Percentiles rank a stretch among this genome's conserved stretches.
Conservation (phyloP, 768 basidiomycete species). For the Strobilomyces dryophilus region DNA sequence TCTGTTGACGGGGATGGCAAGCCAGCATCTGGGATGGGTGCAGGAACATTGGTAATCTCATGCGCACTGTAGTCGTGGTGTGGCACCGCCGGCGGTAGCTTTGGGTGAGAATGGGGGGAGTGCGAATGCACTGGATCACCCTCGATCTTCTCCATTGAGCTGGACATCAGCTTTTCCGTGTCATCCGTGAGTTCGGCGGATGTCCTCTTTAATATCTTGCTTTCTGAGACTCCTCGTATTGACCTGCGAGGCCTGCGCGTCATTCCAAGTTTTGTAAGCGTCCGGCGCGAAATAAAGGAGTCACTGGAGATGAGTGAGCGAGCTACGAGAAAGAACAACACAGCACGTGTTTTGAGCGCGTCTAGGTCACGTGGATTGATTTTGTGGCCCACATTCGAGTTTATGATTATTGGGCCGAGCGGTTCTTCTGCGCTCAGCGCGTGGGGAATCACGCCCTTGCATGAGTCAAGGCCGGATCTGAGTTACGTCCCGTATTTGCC, state of each 20-base stretch:
- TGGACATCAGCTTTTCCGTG: constrained; percentile 20
- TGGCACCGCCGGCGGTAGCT: constrained; percentile 9
- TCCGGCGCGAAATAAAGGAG: constrained; percentile 26
- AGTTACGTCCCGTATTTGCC: background rate
- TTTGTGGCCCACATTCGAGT: constrained; percentile 14
- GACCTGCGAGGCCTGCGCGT: constrained; percentile 13
- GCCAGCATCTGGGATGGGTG: constrained; percentile 30
- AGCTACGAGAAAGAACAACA: constrained; percentile 8
- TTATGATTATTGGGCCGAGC: background rate
- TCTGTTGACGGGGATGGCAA: constrained; percentile 23
- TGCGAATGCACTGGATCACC: background rate
- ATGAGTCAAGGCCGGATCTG: constrained; percentile 6
- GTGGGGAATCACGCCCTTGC: background rate
- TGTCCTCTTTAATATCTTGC: constrained; percentile 10
- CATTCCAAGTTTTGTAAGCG: constrained; percentile 21
- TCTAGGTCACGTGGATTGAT: constrained; percentile 29
- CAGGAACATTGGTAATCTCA: constrained; percentile 28
- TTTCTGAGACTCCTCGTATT: constrained; percentile 1
- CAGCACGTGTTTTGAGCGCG: constrained; percentile 24
- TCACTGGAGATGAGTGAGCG: constrained; percentile 13
- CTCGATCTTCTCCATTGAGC: background rate
- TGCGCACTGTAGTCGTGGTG: constrained; percentile 25
- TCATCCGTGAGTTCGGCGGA: constrained; percentile 12
- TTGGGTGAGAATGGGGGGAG: constrained; percentile 4
- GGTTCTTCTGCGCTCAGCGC: background rate